Percentiles rank a stretch among this genome's conserved stretches.
phyloP scores from a whole-genome alignment of 2,329 filamentous ascomycete species.

The Cadophora malorum region DNA sequence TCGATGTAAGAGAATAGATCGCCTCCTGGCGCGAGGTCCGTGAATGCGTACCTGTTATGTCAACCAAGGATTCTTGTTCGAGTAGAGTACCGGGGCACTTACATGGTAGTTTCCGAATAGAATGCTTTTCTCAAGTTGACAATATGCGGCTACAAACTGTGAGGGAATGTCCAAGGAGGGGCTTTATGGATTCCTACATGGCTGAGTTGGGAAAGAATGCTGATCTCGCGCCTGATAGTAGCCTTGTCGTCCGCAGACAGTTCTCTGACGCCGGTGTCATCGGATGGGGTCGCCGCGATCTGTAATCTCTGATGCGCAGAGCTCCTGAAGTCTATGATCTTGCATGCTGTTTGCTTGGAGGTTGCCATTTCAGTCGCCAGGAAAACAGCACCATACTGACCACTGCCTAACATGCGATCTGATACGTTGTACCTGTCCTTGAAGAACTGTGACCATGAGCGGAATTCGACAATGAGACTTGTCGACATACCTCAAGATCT shows the following conservation, averaged over 20 bases:
- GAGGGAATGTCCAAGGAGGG: not conserved
- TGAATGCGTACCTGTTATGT: conserved; percentile 58
- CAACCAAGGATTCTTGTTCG: not conserved
- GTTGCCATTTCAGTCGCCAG: conserved; percentile 59
- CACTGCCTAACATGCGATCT: conserved; percentile 58
- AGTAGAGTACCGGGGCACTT: conserved; percentile 32
- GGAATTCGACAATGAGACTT: not conserved
- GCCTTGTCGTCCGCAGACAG: conserved; percentile 43
- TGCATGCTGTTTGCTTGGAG: conserved; percentile 70
- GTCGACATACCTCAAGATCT: conserved; percentile 46
- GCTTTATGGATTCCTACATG: conserved; percentile 53
- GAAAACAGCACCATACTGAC: conserved; percentile 60
- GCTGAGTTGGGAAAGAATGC: conserved; percentile 59
- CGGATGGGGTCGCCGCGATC: not conserved
- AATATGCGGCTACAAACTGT: conserved; percentile 57
- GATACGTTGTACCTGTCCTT: conserved; percentile 55
- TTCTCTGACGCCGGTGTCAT: conserved; percentile 24
- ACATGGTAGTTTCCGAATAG: conserved; percentile 55
- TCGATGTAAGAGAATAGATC: conserved; percentile 44
- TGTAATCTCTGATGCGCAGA: conserved; percentile 11
- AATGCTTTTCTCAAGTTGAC: conserved; percentile 59
- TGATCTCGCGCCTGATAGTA: conserved; percentile 55
- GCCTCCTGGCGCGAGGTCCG: conserved; percentile 59
- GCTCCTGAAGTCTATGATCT: conserved; percentile 61
- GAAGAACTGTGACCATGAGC: conserved; percentile 50